Conservation (phyloP, 1,139 yeast species). For the Pichia sp. region DNA sequence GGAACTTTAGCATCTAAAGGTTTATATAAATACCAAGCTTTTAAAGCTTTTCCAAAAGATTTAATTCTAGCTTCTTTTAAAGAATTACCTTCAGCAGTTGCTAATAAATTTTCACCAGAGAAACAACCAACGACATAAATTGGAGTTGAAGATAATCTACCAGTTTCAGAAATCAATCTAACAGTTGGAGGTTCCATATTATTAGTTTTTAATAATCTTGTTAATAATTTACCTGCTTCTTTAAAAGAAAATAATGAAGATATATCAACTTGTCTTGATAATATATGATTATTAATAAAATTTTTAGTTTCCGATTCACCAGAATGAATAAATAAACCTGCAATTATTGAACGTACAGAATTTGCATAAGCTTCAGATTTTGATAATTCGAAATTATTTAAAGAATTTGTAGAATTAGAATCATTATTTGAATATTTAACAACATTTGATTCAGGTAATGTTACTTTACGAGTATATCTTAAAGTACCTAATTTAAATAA, state of each 20-base stretch:
- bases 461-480: conserved; percentile 36
- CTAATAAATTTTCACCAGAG: conserved; percentile 73
- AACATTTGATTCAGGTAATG: conserved; percentile 38
- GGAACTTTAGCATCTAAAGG: conserved; percentile 63
- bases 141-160: conserved; percentile 79
- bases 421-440: conserved; percentile 25
- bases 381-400: conserved; percentile 15
- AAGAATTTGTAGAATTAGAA: conserved; percentile 12
- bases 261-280: conserved; percentile 73
- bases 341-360: conserved; percentile 66
- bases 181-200: conserved; percentile 71
- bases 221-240: conserved; percentile 81
- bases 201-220: conserved; percentile 72
- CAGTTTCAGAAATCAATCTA: conserved; percentile 87
- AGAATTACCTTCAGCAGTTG: conserved; percentile 95
- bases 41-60: conserved; percentile 85
- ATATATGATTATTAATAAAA: conserved; percentile 66
- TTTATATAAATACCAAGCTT: conserved; percentile 86
- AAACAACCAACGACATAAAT: conserved; percentile 90
- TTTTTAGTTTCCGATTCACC: conserved; percentile 57
- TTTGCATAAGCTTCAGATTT: conserved; percentile 34
- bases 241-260: conserved; percentile 70
- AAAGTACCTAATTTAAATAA: conserved; percentile 59
- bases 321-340: conserved; percentile 60
- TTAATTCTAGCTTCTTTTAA: conserved; percentile 87